Conservation (phyloP, 352 stramenopile species). For the Phytopythium boreale region DNA sequence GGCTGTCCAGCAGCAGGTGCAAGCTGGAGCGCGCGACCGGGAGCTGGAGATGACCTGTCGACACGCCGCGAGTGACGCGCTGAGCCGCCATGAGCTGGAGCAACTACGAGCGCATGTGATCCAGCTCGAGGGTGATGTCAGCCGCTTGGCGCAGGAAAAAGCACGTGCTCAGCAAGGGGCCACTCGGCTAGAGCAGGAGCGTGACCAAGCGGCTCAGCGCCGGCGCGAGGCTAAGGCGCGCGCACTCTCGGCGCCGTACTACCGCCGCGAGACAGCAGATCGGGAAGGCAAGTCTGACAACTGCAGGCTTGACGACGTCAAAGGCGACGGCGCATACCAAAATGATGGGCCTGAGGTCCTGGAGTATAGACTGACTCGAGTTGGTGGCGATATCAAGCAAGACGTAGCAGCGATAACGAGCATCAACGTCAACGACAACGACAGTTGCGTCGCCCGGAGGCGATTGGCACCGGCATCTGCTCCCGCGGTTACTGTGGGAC, state of each 20-base stretch:
- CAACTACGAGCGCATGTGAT: conserved; percentile 45
- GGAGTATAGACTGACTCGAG: background rate
- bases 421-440: background rate
- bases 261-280: conserved; percentile 6
- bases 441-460: background rate
- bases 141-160: conserved; percentile 44
- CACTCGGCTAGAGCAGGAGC: conserved; percentile 44
- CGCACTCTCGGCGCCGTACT: conserved; percentile 39
- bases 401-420: background rate
- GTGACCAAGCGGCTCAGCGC: conserved; percentile 37
- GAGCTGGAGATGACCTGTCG: conserved; percentile 33
- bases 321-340: too few species aligned
- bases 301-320: background rate
- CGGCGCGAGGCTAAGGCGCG: conserved; percentile 49
- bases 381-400: background rate
- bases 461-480: background rate
- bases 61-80: conserved; percentile 27
- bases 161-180: conserved; percentile 20
- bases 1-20: conserved; percentile 56
- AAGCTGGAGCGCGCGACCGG: conserved; percentile 31
- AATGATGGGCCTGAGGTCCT: background rate
- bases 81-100: conserved; percentile 41
- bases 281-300: background rate
- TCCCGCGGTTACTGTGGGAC: background rate
- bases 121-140: conserved; percentile 49